phyloP scores from a whole-genome alignment of 176 grass and related monocot species.

The Aechmea fasciata region DNA sequence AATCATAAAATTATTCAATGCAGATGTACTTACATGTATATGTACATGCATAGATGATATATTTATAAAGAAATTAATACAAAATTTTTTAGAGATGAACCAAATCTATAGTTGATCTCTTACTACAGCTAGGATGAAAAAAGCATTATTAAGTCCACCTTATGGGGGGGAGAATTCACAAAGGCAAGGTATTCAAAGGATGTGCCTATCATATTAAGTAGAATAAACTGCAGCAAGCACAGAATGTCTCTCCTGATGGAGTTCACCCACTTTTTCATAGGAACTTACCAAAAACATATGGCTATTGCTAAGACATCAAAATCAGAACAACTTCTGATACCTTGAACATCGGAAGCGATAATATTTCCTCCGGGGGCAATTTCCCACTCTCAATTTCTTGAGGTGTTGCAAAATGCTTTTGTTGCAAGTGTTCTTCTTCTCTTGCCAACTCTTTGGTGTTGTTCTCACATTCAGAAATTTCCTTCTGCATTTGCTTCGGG shows the following conservation, averaged over 20 bases:
- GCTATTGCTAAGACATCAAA: neutral
- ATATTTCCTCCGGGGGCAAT: conserved; percentile 76
- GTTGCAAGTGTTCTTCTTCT: conserved; percentile 33
- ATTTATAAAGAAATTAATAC: no score
- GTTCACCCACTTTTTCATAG: no score
- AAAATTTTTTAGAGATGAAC: no score
- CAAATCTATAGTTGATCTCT: neutral
- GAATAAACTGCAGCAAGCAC: neutral
- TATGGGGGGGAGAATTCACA: neutral
- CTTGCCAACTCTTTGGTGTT: conserved; percentile 24
- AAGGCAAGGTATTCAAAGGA: neutral
- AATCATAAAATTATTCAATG: neutral
- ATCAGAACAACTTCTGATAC: conserved; percentile 25
- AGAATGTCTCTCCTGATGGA: neutral
- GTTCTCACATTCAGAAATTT: conserved; percentile 23
- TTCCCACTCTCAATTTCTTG: conserved; percentile 74
- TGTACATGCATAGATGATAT: no score
- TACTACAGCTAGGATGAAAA: no score
- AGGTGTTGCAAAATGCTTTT: conserved; percentile 49
- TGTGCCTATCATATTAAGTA: neutral
- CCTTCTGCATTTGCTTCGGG: conserved; percentile 36
- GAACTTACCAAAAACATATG: no score
- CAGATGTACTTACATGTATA: no score
- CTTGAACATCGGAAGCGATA: conserved; percentile 96
- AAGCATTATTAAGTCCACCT: neutral